Base-by-base conservation (phyloP, 495 filamentous ascomycete species). In the Xylaria longipes region DNA sequence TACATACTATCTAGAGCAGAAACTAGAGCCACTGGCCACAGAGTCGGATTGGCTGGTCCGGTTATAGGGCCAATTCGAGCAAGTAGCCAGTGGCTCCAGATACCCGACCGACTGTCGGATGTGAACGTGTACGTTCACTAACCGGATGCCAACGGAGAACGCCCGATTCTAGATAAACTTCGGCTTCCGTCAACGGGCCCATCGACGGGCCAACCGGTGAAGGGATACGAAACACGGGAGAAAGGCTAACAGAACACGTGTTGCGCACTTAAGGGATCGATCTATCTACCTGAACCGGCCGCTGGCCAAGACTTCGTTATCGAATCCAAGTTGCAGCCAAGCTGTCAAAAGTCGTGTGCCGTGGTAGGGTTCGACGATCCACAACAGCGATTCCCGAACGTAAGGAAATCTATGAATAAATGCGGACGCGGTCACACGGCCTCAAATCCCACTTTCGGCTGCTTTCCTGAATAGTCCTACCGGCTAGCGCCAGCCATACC, bases 381-480 rank as follows among this genome's bases (percentile, higher is more conserved):
- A 31, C 61, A 64, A 12, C 25, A 43, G 41, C 62, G 25, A 3
- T 65, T 65, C 15, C 11, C 41, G 41, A 33, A 48, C 25, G 39
- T 29, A 20, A 65, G 35, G 25, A 27, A 33, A 20, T 31, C 62
- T n/a, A 46, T 65, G 62, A 46, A 31, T 35, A 31, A 46, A 48
- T 17, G 41, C 62, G 35, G 20, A 43, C 46, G 15, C 33, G 65
- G 35, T 41, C 52, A 68, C 50, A 58, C 50, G 35, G 17, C 17
- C 20, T 25, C 22, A 20, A 46, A 12, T 7, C 56, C 37, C 67
- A 46, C 39, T 46, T 37, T 46, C 29, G 65, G 54, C 39, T 31
- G 29, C 27, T 56, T 69, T 70, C 68, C 68, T 33, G 68, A 70
- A 70, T 70, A 70, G 68, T 70, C 68, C 56, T 54, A 54, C 68